Base-by-base conservation (phyloP, 306 rosid genomes). In the Quercus aquifolioides region DNA sequence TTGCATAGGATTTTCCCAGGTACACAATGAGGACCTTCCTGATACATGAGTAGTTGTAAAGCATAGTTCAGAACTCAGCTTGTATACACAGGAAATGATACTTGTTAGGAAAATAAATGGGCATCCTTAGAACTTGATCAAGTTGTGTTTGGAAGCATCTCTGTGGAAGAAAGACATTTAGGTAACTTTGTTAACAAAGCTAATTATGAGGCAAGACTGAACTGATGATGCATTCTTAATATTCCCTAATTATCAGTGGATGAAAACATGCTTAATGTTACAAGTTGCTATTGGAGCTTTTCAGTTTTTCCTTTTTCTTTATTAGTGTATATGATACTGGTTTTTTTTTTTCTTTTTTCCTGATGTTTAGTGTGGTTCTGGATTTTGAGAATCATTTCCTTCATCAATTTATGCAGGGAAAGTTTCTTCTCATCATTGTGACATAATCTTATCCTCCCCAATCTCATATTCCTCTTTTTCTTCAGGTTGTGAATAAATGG, bases 401-500 rank as follows among this genome's bases (percentile, higher is more conserved):
- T 76, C 15, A 19, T 20, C 15, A 12, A 63, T 76, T 49, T 63
- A 5, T 17, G 19, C 5, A 1, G 59, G 49, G 49, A 63, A 41
- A 4, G 28, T 43, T 28, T 56, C 67, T 26, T 33, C 19, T 21
- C 21, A 11, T 30, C 35, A 23, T 33, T 28, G n/a, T 15, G 19
- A 26, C 19, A 5, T 63, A 17, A 19, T 67, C 71, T 9, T 17
- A 12, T 73, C 71, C 41, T 74, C 65, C 71, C 41, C 82, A 15
- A 14, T 64, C 20, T 64, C 68, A 28, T 64, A 2, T 6, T 58
- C 15, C 17, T 30, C 52, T 18, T 59, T 68, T 64, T 82, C 56
- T 79, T 30, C 84, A 96, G 99, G 99, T 93, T 81, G 97, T 96
- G 85, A 93, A 91, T 76, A 96, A 93, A 85, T 96, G 98, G 99